phyloP scores from a whole-genome alignment of 208 protist genomes.

The Wallacemonas rigidus region DNA sequence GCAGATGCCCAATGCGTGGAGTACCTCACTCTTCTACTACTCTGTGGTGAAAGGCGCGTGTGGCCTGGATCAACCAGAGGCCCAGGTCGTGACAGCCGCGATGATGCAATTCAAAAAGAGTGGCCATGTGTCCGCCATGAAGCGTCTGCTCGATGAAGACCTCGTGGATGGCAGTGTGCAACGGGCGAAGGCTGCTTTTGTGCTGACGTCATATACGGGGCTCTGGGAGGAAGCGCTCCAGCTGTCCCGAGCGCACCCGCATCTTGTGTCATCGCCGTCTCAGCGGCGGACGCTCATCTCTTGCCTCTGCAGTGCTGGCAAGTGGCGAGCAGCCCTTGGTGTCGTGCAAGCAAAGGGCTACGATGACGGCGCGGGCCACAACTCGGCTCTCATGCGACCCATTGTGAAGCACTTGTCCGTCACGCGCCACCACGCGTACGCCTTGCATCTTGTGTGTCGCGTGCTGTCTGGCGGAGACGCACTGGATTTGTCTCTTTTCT shows the following conservation, averaged over 20 bases:
- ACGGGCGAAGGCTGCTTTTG: conserved; percentile 54
- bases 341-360: conserved; percentile 29
- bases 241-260: conserved; percentile 39
- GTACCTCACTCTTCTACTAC: conserved; percentile 82
- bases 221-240: conserved; percentile 76
- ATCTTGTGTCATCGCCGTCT: conserved; percentile 26
- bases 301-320: conserved; percentile 36
- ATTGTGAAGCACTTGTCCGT: conserved; percentile 62
- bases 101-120: conserved; percentile 52
- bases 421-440: conserved; percentile 31
- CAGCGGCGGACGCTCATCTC: conserved; percentile 56
- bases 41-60: conserved; percentile 55
- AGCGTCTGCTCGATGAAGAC: conserved; percentile 80
- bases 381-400: conserved; percentile 52
- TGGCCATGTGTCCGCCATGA: conserved; percentile 49
- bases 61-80: conserved; percentile 31
- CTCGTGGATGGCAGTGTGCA: conserved; percentile 47
- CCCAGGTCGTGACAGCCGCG: conserved; percentile 41
- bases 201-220: conserved; percentile 62
- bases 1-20: conserved; percentile 66
- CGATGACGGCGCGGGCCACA: conserved; percentile 10
- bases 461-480: conserved; percentile 56
- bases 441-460: conserved; percentile 47
- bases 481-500: conserved; percentile 52
- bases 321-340: conserved; percentile 50